These are phyloP conservation scores for Pichia deserticola DNA, from an alignment of 805 yeast genomes.

Conservation along the genomic window DNA sequence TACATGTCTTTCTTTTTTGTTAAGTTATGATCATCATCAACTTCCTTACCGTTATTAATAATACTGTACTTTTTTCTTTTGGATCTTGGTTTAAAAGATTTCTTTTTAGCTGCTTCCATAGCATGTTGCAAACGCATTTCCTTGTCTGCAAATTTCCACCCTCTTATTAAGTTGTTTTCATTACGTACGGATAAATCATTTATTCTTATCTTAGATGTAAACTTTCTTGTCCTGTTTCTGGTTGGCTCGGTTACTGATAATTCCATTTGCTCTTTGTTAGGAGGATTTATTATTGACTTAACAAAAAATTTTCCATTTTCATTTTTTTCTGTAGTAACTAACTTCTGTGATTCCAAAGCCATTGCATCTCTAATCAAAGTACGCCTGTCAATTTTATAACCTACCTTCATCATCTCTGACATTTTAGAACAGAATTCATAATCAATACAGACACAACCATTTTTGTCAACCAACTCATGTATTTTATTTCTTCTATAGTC, in stretches of 20 bases:
- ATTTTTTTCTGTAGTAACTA: slow-evolving; percentile 10
- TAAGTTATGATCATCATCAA: not conserved
- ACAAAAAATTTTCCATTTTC: slow-evolving; percentile 9
- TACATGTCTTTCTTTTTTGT: not conserved
- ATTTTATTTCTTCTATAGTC: slow-evolving; percentile 21
- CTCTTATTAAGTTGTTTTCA: slow-evolving; percentile 5
- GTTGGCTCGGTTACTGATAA: not conserved
- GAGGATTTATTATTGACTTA: slow-evolving; percentile 12
- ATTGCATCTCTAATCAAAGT: slow-evolving; percentile 43
- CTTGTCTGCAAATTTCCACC: slow-evolving; percentile 10
- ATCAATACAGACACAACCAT: slow-evolving; percentile 42
- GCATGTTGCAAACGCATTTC: slow-evolving; percentile 9
- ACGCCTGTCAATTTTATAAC: slow-evolving; percentile 40
- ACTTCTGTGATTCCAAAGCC: slow-evolving; percentile 27
- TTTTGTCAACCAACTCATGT: slow-evolving; percentile 33
- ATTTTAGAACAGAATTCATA: slow-evolving; percentile 32
- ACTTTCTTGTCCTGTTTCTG: slow-evolving; percentile 4
- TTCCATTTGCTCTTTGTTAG: slow-evolving; percentile 11
- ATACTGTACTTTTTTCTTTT: not conserved
- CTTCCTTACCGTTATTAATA: not conserved
- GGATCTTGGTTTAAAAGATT: not conserved
- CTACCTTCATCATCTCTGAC: slow-evolving; percentile 35
- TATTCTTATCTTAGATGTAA: slow-evolving; percentile 6
- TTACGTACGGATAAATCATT: slow-evolving; percentile 6
- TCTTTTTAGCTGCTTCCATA: not conserved